Percentiles rank a stretch among this genome's conserved stretches.
These are phyloP conservation scores for Cutaneotrichosporon arboriforme DNA, from an alignment of 1,284 basidiomycete genomes.

Conservation along the genomic window DNA sequence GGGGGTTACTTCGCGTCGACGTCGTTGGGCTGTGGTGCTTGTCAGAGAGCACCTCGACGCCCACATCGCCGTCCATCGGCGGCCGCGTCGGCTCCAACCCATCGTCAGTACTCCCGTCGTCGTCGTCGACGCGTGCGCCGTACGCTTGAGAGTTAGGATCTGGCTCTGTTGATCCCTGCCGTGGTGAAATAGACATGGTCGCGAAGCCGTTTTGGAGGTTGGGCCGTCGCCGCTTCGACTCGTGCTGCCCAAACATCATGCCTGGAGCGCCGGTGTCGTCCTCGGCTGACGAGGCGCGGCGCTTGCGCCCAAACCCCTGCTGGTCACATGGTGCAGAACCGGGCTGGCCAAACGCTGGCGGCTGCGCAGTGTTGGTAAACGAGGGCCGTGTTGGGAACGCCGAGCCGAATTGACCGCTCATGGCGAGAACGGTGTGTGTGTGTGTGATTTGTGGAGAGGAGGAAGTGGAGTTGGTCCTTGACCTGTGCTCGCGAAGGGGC, in stretches of 20 bases:
- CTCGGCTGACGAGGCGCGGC: slow-evolving; percentile 6
- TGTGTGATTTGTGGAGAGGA: too few species aligned
- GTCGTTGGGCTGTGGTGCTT: slow-evolving; percentile 12
- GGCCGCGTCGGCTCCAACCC: slow-evolving; percentile 8
- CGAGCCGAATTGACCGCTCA: background rate
- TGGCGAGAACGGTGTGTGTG: background rate
- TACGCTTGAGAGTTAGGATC: background rate
- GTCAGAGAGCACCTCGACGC: slow-evolving; percentile 21
- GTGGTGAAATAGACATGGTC: slow-evolving; percentile 27
- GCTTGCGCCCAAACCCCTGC: slow-evolving; percentile 2
- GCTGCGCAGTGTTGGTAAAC: background rate
- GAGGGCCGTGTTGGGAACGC: background rate
- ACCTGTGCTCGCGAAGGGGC: too few species aligned
- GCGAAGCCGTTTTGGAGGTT: slow-evolving; percentile 40
- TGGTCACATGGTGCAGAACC: too few species aligned
- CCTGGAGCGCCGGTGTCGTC: background rate
- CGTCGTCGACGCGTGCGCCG: background rate
- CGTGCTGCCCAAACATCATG: background rate
- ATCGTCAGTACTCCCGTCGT: slow-evolving; percentile 13
- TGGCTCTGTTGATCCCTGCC: background rate
- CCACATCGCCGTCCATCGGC: slow-evolving; percentile 17
- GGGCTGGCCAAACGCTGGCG: background rate
- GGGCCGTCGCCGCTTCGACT: slow-evolving; percentile 31
- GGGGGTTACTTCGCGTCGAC: slow-evolving; percentile 2
- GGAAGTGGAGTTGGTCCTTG: too few species aligned